A percentile compares a stretch with the other conserved stretches of the same genome.
Conservation (phyloP, 805 yeast genomes). For the Metschnikowia koreensis region DNA sequence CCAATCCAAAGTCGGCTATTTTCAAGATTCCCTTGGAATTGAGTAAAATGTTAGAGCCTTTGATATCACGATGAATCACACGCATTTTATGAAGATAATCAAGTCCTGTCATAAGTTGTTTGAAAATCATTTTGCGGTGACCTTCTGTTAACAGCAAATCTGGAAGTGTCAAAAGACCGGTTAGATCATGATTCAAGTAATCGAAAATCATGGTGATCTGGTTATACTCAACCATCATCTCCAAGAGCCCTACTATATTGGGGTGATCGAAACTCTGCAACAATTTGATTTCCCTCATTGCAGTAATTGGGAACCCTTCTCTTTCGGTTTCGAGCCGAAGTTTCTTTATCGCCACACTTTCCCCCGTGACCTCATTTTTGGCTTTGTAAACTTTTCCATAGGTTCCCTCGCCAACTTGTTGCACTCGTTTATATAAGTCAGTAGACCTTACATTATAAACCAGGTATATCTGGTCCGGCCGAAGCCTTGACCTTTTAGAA, state of each 20-base stretch:
- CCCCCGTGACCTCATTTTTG: slow-evolving; percentile 61
- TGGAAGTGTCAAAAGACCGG: slow-evolving; percentile 82
- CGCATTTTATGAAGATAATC: slow-evolving; percentile 64
- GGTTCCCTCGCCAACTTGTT: slow-evolving; percentile 98
- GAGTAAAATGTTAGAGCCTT: slow-evolving; percentile 74
- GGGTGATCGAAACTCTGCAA: slow-evolving; percentile 79
- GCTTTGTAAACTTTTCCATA: slow-evolving; percentile 96
- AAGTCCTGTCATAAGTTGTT: slow-evolving; percentile 66
- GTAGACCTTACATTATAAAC: slow-evolving; percentile 26
- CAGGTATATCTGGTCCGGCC: slow-evolving; percentile 33
- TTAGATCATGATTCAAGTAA: slow-evolving; percentile 89
- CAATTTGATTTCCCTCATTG: slow-evolving; percentile 84
- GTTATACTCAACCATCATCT: slow-evolving; percentile 81
- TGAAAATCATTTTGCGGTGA: slow-evolving; percentile 64
- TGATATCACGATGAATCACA: slow-evolving; percentile 77
- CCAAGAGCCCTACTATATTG: slow-evolving; percentile 77
- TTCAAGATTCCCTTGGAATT: slow-evolving; percentile 61
- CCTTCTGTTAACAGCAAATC: slow-evolving; percentile 58
- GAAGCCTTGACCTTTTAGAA: slow-evolving; percentile 15
- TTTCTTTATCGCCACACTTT: slow-evolving; percentile 81
- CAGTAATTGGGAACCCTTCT: slow-evolving; percentile 96
- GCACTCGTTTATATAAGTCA: slow-evolving; percentile 61
- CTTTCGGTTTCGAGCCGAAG: slow-evolving; percentile 81
- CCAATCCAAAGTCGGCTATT: slow-evolving; percentile 82
- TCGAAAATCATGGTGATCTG: slow-evolving; percentile 88